Base-by-base conservation (phyloP, 1,284 basidiomycete species). In the Marasmius tenuissimus region DNA sequence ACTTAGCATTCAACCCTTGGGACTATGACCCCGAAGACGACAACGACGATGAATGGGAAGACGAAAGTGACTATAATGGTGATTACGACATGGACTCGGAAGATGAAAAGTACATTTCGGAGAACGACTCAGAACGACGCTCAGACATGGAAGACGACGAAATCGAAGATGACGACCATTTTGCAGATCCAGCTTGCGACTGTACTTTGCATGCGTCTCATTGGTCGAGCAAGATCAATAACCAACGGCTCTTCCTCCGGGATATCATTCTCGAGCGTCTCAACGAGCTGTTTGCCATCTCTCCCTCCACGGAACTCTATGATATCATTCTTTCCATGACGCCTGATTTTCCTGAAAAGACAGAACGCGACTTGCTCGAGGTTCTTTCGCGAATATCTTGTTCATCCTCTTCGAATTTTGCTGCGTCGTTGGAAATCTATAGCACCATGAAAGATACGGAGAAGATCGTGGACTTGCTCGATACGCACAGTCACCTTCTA, bases 341-440 rank as follows among this genome's bases (percentile, higher is more conserved):
- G 4, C 57, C 70, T 3, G 71, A 81, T 49, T 8, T n/a, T n/a
- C 60, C 69, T 3, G 58, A 65, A 0, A 62, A 64, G 3, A 69
- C 76, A 5, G 69, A 76, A 33, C 62, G 65, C 0, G 65, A 77
- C 22, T 72, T 87, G 0, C 68, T 78, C n/a, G 59, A 71, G 0
- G 71, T 78, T 34, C 66, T 85, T 0, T 61, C 70, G 51, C 67
- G 74, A 0, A 73, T 80, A 20, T 84, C 84, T 0, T 76, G 79
- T 12, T 73, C 74, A 61, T 82, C 79, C 4, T 75, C 85, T 0
- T 83, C 87, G 18, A 82, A 81, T 11, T 75, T 85, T 34, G 77
- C 76, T 0, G 81, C 81, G 0, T 82, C 86, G 0, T 74, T 89
- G 11, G 79, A 80, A 3, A 84, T 89, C 60, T 73, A 82, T 66